A percentile compares a stretch with the other conserved stretches of the same genome.
Evolutionary conservation across 2,329 filamentous ascomycete genomes (phyloP).

Genomic region (Cladophialophora chaetospira): DNA sequence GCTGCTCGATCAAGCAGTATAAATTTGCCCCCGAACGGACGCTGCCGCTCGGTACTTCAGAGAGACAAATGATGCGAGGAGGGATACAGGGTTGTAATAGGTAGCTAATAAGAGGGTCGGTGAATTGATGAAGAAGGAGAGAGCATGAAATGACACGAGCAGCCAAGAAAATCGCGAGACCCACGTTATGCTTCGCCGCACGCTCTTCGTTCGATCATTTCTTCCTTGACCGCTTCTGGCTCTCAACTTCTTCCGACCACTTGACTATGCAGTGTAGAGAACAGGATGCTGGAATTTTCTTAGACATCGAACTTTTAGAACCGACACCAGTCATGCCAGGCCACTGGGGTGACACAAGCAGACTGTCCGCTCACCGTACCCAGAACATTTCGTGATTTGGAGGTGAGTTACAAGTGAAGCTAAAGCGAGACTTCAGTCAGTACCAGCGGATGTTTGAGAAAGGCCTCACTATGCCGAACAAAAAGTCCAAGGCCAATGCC

Average conservation of each 20-base stretch:
- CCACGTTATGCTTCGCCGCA: background rate
- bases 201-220: background rate
- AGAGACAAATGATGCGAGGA: no score
- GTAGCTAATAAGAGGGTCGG: no score
- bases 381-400: no score
- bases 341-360: conserved; percentile 10
- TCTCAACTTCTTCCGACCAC: background rate
- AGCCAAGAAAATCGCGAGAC: background rate
- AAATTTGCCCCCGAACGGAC: no score
- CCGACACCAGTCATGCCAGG: conserved; percentile 6
- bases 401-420: background rate
- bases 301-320: background rate
- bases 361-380: background rate
- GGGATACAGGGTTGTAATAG: no score
- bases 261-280: no score
- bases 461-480: conserved; percentile 21
- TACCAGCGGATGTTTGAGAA: no score
- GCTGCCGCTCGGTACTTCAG: no score
- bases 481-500: conserved; percentile 22
- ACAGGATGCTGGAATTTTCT: background rate
- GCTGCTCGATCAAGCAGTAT: background rate
- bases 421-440: background rate
- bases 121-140: no score
- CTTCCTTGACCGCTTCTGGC: background rate
- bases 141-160: no score